Base-by-base conservation (phyloP, 2,329 filamentous ascomycete species). In the Alternaria angustiovoidea region DNA sequence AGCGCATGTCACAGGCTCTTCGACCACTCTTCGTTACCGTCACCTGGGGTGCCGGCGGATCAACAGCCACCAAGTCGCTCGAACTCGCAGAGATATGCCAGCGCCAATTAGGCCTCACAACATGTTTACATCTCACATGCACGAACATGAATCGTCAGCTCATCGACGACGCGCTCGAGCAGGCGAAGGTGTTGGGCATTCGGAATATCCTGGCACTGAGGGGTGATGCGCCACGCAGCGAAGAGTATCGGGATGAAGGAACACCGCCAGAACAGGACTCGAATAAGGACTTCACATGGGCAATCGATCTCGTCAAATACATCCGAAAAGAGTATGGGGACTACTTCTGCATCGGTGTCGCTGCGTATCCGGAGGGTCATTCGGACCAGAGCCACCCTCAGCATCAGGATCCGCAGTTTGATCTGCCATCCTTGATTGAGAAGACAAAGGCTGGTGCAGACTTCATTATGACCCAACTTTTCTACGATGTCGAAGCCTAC, bases 401-500 rank as follows among this genome's bases (percentile, higher is more conserved):
- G 72, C 86, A 91, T 64, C 88, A 90, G 74, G 85, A 86, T 67
- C 83, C 86, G 0, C 76, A 78, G 55, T 81, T 82, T 54, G 95
- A 99, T 79, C 81, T 99, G 60, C 92, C 94, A 0, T 96, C 91
- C 72, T 84, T 99, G 54, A 87, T 96, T 11, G 93, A 97, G 68
- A 99, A 99, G 84, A 91, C 90, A 1, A 85, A 90, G 69, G 95
- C 95, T 4, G 95, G 95, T 1, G 95, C 94, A 51, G 94, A 98
- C 80, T 99, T 99, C 75, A 91, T 99, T 79, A 97, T 99, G 92
- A 98, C 95, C 1, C 95, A 99, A 79, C 85, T 99, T 8, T 98
- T 97, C 80, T 99, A 97, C 78, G 93, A 98, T 75, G 86, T 93
- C 24, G 85, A 91, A 4, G 92, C 92, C 18, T 99, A 96, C 75